Evolutionary conservation across 2,329 filamentous ascomycete species (phyloP), one percentile per base, ranked within the genome.

Genomic region (Sarocladium oryzae): DNA sequence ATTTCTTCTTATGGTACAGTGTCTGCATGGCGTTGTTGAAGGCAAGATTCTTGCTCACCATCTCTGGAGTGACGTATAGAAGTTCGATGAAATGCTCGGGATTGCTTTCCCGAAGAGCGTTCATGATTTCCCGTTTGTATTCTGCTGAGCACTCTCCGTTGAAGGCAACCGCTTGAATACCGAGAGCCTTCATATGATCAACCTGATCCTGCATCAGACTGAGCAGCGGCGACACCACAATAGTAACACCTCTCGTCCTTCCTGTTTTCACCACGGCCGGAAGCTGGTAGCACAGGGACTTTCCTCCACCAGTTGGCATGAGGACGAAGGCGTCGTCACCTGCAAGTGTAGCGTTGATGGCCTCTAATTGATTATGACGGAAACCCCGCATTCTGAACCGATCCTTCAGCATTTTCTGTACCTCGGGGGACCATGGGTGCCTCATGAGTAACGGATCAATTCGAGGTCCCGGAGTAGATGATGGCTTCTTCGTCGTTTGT

Each of bases 131-230:
- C 23, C 73, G 74, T 54, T 86, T 85, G 53, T 87, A 79, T 7
- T 81, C 77, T 3, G 70, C 62, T 2, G 76, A 74, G 20, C 84
- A 85, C 50, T 93, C 88, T 46, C 90, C 82, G 60, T 95, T 97
- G 66, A 96, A 82, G 13, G 89, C 72, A 52, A 84, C 82, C 2
- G 93, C 93, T 57, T 87, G 82, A 56, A 99, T 89, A 21, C 85
- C 78, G 43, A 93, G 70, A 9, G 79, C 78, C 50, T 78, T 78
- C 58, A 96, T 76, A 64, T 96, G 92, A 30, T 86, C 78, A 4
- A 97, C 91, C 64, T 99, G 93, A 64, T 99, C 95, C 63, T 95
- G 86, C 93, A 99, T 99, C 60, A 99, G 72, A 72, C 92, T 97
- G 33, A 99, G 75, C 48, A 99, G 72, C 2, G 93, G 93, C 1